phyloP scores from a whole-genome alignment of 140 eudicot species.

The Flaveria floridana region DNA sequence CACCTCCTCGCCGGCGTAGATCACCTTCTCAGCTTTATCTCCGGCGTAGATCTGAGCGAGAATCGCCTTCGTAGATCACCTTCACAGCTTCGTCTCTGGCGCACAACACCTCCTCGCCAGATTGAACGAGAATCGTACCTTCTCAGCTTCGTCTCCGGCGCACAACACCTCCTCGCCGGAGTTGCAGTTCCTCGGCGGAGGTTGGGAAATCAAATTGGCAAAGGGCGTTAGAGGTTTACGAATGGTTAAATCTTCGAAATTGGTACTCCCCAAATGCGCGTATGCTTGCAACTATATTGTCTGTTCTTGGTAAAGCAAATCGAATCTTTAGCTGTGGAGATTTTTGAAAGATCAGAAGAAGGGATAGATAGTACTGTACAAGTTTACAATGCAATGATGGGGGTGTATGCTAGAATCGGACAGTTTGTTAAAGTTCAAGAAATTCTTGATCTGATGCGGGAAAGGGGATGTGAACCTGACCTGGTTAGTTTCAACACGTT shows the following conservation, averaged over 20 bases:
- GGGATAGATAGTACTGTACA: constrained; percentile 63
- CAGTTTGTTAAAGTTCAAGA: constrained; percentile 73
- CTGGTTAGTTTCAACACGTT: constrained; percentile 85
- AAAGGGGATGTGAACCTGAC: constrained; percentile 77
- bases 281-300: constrained; percentile 76
- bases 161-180: no score
- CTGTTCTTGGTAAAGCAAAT: constrained; percentile 97
- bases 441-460: constrained; percentile 66
- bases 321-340: constrained; percentile 90
- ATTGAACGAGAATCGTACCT: no score
- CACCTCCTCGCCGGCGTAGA: no score
- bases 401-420: constrained; percentile 87
- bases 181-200: no score
- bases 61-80: no score
- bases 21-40: no score
- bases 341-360: constrained; percentile 63
- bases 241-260: constrained; percentile 77
- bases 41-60: no score
- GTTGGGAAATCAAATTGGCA: constrained; percentile 86
- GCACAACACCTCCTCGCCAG: no score
- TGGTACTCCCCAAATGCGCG: constrained; percentile 80
- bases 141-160: no score
- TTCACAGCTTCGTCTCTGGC: no score
- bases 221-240: constrained; percentile 87
- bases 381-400: constrained; percentile 97